Base-by-base conservation (phyloP, 257 asterid species). In the Plantago major region DNA sequence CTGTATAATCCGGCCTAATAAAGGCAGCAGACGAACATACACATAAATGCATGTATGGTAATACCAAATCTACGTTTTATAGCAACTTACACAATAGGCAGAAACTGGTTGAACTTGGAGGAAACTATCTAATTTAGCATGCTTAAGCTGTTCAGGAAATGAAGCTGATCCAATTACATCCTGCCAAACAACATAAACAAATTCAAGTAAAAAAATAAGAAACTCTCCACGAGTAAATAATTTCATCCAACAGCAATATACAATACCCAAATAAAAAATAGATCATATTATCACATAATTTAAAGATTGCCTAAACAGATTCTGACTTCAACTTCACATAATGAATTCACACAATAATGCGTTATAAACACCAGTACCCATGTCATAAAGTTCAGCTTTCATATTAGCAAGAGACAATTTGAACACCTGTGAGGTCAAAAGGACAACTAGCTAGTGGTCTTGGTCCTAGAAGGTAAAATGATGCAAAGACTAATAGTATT, bases 71-170 rank as follows among this genome's bases (percentile, higher is more conserved):
- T 15, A 30, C 65, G 64, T 18, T 55, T 9, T 11, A 44, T 59
- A 43, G 57, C 51, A 76, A 76, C 96, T 90, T 74, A 90, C 97
- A 19, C 96, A 85, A 78, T 85, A 87, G 55, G 97, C 79, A 55
- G 95, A 83, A 71, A 90, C 46, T 18, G 96, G 96, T 65, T 90
- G 82, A 64, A 77, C 90, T 68, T 88, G 94, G 63, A 90, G 93
- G 77, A 80, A 83, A 64, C 76, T 83, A 65, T 87, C 95, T 72
- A 85, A 65, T 65, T 83, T 87, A 28, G 77, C 84, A 70, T 65
- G 79, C 79, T 84, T 85, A 60, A 73, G 67, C 55, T 74, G 84
- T 48, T 66, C 76, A 9, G 86, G 72, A 74, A 81, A 82, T 51
- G 95, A 78, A 73, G 89, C 79, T 54, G 96, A 75, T 69, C 84